Percentiles rank a stretch among this genome's conserved stretches.
These are phyloP conservation scores for Arthrobotrys iridis DNA, from an alignment of 2,329 filamentous ascomycete species.

Conservation along the genomic window DNA sequence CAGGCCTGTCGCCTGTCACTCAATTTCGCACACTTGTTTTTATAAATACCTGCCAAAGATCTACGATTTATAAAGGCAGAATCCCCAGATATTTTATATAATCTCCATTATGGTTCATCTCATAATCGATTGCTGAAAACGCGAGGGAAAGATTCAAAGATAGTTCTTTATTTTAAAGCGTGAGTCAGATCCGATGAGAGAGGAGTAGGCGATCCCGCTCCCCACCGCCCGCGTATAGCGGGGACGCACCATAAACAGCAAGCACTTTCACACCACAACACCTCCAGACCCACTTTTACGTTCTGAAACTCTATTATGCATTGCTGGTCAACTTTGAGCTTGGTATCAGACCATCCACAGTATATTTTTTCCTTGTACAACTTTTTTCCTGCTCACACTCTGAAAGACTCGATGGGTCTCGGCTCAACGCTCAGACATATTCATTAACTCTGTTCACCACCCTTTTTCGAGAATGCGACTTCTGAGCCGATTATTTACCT, in stretches of 20 bases:
- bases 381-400: not conserved
- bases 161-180: not conserved
- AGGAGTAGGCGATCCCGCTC: constrained; percentile 9
- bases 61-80: constrained; percentile 21
- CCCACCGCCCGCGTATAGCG: constrained; percentile 26
- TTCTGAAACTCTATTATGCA: constrained; percentile 36
- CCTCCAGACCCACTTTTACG: constrained; percentile 13
- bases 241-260: constrained; percentile 14
- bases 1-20: constrained; percentile 38
- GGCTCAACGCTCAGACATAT: not conserved
- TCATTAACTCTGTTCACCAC: not conserved
- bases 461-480: not conserved
- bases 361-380: not conserved
- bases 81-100: constrained; percentile 7
- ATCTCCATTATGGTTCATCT: not conserved
- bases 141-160: not conserved
- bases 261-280: constrained; percentile 1
- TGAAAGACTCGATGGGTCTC: not conserved
- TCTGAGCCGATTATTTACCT: not conserved
- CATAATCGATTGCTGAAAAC: not conserved
- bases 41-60: constrained; percentile 14
- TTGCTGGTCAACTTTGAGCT: not conserved
- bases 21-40: constrained; percentile 26
- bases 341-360: not conserved
- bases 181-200: not conserved